Evolutionary conservation across 768 basidiomycete genomes (phyloP), one percentile per base, ranked within the genome.

Genomic region (Imleria badia): DNA sequence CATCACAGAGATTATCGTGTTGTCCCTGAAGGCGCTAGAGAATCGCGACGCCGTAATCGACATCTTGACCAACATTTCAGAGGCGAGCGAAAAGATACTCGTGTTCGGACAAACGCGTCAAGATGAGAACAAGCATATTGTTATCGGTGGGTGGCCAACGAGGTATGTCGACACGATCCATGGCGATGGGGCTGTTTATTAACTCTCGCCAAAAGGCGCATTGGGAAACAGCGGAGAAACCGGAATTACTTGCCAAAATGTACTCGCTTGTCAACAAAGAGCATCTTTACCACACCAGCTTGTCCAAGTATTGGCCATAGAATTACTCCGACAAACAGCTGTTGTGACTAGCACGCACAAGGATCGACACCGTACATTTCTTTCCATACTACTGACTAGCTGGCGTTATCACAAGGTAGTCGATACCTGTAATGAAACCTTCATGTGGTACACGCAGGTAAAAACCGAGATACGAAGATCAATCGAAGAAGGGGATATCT

Each of bases 141-240:
- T 60, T 7, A 17, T 71, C 14, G 26, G 46, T 2, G 67, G 69
- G 10, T 69, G 67, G 69, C 10, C 30, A 6, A 41, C 55, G 62
- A 71, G 67, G 69, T 69, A 36, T 12, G 67, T 49, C 14, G 15
- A 30, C 8, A 10, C 12, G 5, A 35, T 12, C 5, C 8, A 23
- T 35, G 14, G 11, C 1, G 3, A 11, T 46, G 6, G 8, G 23
- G n/a, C 12, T 2, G 1, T n/a, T 30, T 8, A n/a, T 33, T 2
- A 9, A 9, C 17, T 26, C 6, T 26, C 26, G 6, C 26, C 26
- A 26, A 26, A 45, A 68, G 68, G 64, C 48, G 31, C 59, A 68
- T 7, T 6, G 2, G 44, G 53, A 68, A 8, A 13, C 35, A 8
- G 34, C 14, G 6, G 43, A 42, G 13, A 50, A 31, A 38, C 55